phyloP scores from a whole-genome alignment of 73 alveolate genomes.

The Tetrahymena elliotti region DNA sequence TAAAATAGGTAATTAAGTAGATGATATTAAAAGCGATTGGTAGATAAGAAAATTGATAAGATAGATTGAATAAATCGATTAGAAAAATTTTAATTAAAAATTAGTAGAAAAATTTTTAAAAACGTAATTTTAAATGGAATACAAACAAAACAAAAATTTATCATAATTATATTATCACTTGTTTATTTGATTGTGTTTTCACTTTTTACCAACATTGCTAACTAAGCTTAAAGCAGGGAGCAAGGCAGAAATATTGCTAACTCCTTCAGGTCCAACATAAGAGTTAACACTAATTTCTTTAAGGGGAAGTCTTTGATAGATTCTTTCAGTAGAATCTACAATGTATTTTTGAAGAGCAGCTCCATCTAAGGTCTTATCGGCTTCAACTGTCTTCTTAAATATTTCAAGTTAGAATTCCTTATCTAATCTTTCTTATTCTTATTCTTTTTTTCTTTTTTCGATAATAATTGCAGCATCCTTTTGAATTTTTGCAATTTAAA shows the following conservation, averaged over 20 bases:
- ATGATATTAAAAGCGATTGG: no score
- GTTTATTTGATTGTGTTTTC: no score
- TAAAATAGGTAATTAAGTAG: no score
- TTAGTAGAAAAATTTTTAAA: no score
- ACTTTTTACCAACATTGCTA: not conserved
- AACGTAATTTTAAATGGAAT: no score
- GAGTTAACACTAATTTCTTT: not conserved
- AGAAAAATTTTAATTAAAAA: no score
- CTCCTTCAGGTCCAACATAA: not conserved
- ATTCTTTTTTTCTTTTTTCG: not conserved
- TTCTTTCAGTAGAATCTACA: not conserved
- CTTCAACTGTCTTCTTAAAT: not conserved
- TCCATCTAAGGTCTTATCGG: not conserved
- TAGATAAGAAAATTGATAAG: no score
- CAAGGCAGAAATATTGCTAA: not conserved
- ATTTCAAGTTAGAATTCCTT: not conserved
- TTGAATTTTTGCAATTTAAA: not conserved
- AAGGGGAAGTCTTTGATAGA: not conserved
- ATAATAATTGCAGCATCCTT: not conserved
- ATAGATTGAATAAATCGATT: no score
- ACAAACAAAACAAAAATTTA: no score
- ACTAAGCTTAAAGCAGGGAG: not conserved
- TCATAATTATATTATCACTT: no score
- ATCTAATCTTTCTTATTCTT: not conserved
- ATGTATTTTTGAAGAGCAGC: not conserved